Percentiles rank a stretch among this genome's conserved stretches.
Evolutionary conservation across 176 grass and related monocot species (phyloP).

Genomic region (Ananas comosus): DNA sequence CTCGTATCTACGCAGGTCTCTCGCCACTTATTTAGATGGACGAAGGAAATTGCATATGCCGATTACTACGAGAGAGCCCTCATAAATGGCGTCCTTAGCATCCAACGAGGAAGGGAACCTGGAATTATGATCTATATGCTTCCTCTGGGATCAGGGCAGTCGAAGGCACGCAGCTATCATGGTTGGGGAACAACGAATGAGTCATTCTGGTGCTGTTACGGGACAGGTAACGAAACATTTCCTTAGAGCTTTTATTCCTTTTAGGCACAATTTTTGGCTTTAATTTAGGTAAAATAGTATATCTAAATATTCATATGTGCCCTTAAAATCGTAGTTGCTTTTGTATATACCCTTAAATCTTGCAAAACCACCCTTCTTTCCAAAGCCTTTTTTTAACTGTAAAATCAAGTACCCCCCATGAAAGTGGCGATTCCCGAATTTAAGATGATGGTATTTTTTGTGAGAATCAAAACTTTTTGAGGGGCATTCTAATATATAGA

Average conservation of each 20-base stretch:
- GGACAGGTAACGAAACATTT: slow-evolving; percentile 52
- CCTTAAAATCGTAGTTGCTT: too few relatives aligned
- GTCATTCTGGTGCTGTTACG: slow-evolving; percentile 96
- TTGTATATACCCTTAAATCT: too few relatives aligned
- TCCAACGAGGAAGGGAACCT: slow-evolving; percentile 86
- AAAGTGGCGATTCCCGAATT: too few relatives aligned
- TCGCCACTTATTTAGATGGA: slow-evolving; percentile 91
- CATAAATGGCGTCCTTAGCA: slow-evolving; percentile 83
- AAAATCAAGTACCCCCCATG: too few relatives aligned
- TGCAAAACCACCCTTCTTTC: too few relatives aligned
- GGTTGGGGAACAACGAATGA: slow-evolving; percentile 63
- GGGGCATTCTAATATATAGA: too few relatives aligned
- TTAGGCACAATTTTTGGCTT: background rate
- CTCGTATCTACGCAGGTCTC: slow-evolving; percentile 37
- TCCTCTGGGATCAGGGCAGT: slow-evolving; percentile 62
- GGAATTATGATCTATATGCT: slow-evolving; percentile 99
- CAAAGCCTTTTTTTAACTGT: too few relatives aligned
- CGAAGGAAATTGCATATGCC: slow-evolving; percentile 53
- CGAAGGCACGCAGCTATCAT: slow-evolving; percentile 75
- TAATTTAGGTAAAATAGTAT: background rate
- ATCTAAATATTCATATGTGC: background rate
- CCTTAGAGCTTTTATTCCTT: background rate
- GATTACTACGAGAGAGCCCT: slow-evolving; percentile 93
- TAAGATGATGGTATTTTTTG: too few relatives aligned
- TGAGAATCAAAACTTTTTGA: too few relatives aligned